A percentile compares a stretch with the other conserved stretches of the same genome.
phyloP scores from a whole-genome alignment of 768 basidiomycete species.

The Chalciporus chontae region DNA sequence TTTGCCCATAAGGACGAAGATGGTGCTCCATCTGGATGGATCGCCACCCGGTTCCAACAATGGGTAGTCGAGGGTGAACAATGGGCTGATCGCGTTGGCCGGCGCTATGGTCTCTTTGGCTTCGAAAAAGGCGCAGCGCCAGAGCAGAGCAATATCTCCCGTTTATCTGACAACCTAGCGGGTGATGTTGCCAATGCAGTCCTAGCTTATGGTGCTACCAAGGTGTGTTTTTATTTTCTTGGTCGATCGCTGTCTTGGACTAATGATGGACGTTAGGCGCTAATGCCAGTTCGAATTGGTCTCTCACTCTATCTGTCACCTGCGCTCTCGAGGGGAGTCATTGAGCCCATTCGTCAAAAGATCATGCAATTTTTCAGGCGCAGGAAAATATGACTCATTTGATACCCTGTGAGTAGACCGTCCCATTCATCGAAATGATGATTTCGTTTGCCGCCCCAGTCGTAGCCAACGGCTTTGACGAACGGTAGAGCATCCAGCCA shows the following conservation, averaged over 20 bases:
- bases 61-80: slow-evolving; percentile 81
- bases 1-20: slow-evolving; percentile 26
- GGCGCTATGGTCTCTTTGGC: slow-evolving; percentile 78
- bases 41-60: slow-evolving; percentile 38
- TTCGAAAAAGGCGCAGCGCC: slow-evolving; percentile 48
- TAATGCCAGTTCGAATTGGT: slow-evolving; percentile 71
- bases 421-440: slow-evolving; percentile 39
- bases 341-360: slow-evolving; percentile 54
- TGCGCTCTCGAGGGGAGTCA: slow-evolving; percentile 59
- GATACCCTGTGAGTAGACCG: slow-evolving; percentile 28
- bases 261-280: slow-evolving; percentile 44
- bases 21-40: slow-evolving; percentile 34
- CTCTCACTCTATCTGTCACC: slow-evolving; percentile 72
- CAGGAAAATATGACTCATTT: neutral
- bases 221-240: slow-evolving; percentile 43
- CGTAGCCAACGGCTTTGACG: slow-evolving; percentile 62
- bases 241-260: neutral
- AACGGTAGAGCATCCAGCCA: slow-evolving; percentile 65
- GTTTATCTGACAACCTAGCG: slow-evolving; percentile 44
- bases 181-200: slow-evolving; percentile 82
- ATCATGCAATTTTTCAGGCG: slow-evolving; percentile 20
- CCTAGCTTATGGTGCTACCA: slow-evolving; percentile 75
- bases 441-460: slow-evolving; percentile 75
- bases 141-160: slow-evolving; percentile 5
- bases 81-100: slow-evolving; percentile 68